Evolutionary conservation across 805 yeast species (phyloP).

Genomic region (Metschnikowia anglica): DNA sequence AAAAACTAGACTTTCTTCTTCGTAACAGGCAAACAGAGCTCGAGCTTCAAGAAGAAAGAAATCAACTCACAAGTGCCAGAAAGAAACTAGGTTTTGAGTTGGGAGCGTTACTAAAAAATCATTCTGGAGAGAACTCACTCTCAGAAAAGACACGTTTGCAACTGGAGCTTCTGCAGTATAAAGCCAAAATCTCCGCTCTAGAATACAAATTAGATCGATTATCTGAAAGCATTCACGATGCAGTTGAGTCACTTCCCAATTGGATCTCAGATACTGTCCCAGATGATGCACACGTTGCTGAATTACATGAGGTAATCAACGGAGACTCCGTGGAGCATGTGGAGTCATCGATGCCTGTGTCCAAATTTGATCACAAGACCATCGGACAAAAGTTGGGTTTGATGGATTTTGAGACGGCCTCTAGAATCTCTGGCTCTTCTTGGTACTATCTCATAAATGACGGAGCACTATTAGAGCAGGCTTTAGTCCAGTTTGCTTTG

Average conservation of each 20-base stretch:
- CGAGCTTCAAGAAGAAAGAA: slow-evolving; percentile 24
- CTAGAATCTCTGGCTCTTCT: slow-evolving; percentile 77
- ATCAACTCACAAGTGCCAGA: slow-evolving; percentile 29
- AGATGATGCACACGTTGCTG: slow-evolving; percentile 38
- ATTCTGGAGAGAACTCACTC: slow-evolving; percentile 5
- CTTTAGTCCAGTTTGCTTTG: slow-evolving; percentile 77
- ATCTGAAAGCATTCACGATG: slow-evolving; percentile 36
- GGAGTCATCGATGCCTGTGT: slow-evolving; percentile 15
- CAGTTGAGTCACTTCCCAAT: slow-evolving; percentile 63
- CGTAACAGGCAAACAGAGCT: slow-evolving; percentile 27
- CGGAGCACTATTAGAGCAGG: slow-evolving; percentile 88
- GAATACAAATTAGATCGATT: slow-evolving; percentile 27
- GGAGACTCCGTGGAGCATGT: slow-evolving; percentile 35
- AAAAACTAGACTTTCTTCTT: slow-evolving; percentile 28
- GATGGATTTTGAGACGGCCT: slow-evolving; percentile 68
- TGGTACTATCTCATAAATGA: slow-evolving; percentile 85
- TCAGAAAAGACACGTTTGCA: slow-evolving; percentile 15
- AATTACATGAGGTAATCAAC: slow-evolving; percentile 53
- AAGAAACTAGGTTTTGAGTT: slow-evolving; percentile 27
- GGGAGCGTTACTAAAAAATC: slow-evolving; percentile 23
- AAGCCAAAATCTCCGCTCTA: slow-evolving; percentile 26
- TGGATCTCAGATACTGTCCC: slow-evolving; percentile 50
- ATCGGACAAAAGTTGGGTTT: slow-evolving; percentile 70
- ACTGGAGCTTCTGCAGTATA: slow-evolving; percentile 24
- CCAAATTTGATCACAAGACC: slow-evolving; percentile 56